Evolutionary conservation across 148 eudicot species (phyloP), one percentile per base, ranked within the genome.

Genomic region (Talinum fruticosum): DNA sequence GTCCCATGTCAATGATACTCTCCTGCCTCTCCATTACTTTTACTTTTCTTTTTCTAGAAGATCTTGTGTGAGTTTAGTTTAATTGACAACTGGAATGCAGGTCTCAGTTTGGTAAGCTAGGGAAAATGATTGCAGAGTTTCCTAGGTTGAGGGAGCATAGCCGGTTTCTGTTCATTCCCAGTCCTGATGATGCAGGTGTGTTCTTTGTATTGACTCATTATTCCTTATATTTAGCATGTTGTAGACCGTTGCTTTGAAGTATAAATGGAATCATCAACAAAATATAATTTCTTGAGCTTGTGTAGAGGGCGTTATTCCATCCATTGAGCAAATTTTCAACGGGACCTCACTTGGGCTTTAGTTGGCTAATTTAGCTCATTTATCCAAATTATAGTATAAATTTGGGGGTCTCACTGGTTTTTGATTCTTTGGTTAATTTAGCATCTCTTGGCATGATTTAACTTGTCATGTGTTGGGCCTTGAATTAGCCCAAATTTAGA

Each of bases 101-200:
- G 86, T 79, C 78, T 64, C 91, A 91, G 79, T 96, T 96, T 83
- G 97, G 91, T 79, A 89, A 88, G 81, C 91, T 96, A 29, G 99
- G 99, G 75, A 83, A 88, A 84, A 90, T 90, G 86, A 91, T 96
- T 85, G 93, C 88, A 66, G 85, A 83, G 62, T 88, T 84, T 79
- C 88, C 88, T 23, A 90, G 94, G 37, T 72, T 96, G 71, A 90
- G 82, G 75, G 93, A 90, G 82, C 88, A 84, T 8, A 91, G 97
- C 80, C 87, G 86, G 74, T 96, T 96, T 83, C 82, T 96, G 30
- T 90, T 96, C 75, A 86, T 96, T 82, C 99, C 97, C 47, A 95
- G 99, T 73, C 97, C 97, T 70, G 90, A 91, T 84, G 99, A 96
- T 79, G 82, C 85, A 74, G 97, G 97, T 93, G 73, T 66, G 74